Evolutionary conservation across 2,329 filamentous ascomycete species (phyloP).

Genomic region (Coleophoma cylindrospora): DNA sequence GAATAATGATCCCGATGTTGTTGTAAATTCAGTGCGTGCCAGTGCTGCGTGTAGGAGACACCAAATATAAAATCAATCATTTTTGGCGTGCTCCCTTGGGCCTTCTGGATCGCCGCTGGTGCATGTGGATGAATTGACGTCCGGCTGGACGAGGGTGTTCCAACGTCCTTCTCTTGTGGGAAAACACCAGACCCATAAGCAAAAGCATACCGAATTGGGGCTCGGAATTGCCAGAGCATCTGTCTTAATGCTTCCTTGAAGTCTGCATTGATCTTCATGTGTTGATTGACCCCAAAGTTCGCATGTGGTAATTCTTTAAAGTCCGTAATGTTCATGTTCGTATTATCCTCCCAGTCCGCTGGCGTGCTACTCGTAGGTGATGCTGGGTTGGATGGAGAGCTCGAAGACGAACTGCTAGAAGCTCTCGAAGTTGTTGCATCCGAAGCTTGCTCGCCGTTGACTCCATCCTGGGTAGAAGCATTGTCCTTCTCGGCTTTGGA

Average conservation of each 20-base stretch:
- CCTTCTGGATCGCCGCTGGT: conserved; percentile 73
- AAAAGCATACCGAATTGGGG: conserved; percentile 93
- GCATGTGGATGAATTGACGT: conserved; percentile 73
- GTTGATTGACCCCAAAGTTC: conserved; percentile 91
- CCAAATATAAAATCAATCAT: conserved; percentile 99
- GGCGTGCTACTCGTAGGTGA: not conserved
- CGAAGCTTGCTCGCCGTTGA: conserved; percentile 9
- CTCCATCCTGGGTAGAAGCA: conserved; percentile 1
- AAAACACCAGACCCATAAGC: conserved; percentile 98
- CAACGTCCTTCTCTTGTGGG: conserved; percentile 55
- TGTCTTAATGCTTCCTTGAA: conserved; percentile 87
- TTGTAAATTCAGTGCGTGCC: conserved; percentile 87
- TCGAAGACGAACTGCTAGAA: conserved; percentile 2
- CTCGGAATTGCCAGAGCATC: conserved; percentile 85
- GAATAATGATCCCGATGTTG: conserved; percentile 94
- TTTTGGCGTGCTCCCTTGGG: conserved; percentile 83
- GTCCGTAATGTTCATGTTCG: conserved; percentile 64
- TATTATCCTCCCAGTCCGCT: conserved; percentile 67
- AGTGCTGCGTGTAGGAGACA: conserved; percentile 90
- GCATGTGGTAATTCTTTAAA: conserved; percentile 73
- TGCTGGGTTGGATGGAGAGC: not conserved
- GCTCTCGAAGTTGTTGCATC: conserved; percentile 8
- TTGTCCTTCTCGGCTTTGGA: conserved; percentile 7
- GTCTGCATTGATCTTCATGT: conserved; percentile 92
- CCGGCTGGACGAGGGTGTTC: conserved; percentile 47